Evolutionary conservation across 164 flowering plant species (phyloP).

Genomic region (Protea cynaroides): DNA sequence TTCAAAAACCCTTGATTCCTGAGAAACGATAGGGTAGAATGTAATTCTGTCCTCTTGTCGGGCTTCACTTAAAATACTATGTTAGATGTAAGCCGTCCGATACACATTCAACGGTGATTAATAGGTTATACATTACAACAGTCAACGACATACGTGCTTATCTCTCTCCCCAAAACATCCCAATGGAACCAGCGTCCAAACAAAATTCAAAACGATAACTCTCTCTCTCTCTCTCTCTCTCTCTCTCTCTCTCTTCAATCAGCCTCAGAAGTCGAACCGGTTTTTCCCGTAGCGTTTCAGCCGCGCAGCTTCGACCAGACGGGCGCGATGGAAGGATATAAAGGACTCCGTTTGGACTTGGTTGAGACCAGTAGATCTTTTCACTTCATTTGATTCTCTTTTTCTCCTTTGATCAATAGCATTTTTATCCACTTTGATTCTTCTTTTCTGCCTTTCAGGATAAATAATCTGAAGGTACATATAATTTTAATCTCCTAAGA

Average conservation of each 20-base stretch:
- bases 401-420: background rate
- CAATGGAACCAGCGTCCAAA: background rate
- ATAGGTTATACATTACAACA: too few relatives aligned
- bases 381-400: background rate
- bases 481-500: background rate
- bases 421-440: background rate
- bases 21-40: too few relatives aligned
- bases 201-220: background rate
- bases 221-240: background rate
- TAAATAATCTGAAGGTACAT: constrained; percentile 10
- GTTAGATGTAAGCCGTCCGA: background rate
- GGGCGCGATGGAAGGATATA: background rate
- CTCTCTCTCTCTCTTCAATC: background rate
- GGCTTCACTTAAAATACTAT: background rate
- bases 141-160: background rate
- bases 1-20: too few relatives aligned
- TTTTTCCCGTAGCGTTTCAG: constrained; percentile 7
- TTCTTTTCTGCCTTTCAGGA: background rate
- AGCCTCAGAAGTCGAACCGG: constrained; percentile 3
- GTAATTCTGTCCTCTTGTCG: too few relatives aligned
- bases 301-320: constrained; percentile 5
- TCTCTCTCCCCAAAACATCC: background rate
- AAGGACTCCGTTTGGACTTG: background rate
- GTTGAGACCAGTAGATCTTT: background rate
- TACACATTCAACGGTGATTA: background rate